Base-by-base conservation (phyloP, 345 rosid genomes). In the Populus simonii region DNA sequence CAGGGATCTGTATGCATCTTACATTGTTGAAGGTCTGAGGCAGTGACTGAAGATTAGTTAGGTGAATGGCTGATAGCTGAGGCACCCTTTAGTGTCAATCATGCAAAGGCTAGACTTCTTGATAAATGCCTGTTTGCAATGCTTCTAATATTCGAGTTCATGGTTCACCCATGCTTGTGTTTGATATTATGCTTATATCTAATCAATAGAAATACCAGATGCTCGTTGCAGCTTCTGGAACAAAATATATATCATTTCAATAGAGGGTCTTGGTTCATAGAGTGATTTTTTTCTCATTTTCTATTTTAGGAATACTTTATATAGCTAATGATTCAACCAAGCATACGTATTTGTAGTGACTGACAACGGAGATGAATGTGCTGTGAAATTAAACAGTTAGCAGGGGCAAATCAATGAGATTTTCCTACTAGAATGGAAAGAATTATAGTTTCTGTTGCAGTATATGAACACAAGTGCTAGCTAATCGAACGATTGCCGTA, bases 1-100 rank as follows among this genome's bases (percentile, higher is more conserved):
- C 93, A 96, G 99, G 98, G 97, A 96, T 83, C 93, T 96, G 67
- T 96, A 93, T 67, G 98, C 97, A 10, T 84, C 95, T 45, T 93
- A 96, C 88, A 90, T 96, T 67, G 94, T 90, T 22, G 97, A 93
- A 83, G 90, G 92, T 86, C 83, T 94, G 87, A 95, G 94, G 91
- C 89, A 87, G 88, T 91, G 71, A 88, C 33, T 15, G 55, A 63
- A 45, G 47, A 29, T 43, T 22, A 23, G 55, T 8, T 22, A 18
- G 23, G 38, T 29, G 7, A 63, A 53, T 70, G 9, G 63, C 35
- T 17, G 7, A 36, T 61, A 20, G 43, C 65, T 18, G 23, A 45
- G 72, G 18, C 39, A 63, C 63, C 20, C 1, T 38, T 66, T 51
- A 51, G 41, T 51, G 39, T 55, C 17, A 2, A 36, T 23, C 39